phyloP scores from a whole-genome alignment of 2,329 filamentous ascomycete genomes.

The Tolypocladium tropicale region DNA sequence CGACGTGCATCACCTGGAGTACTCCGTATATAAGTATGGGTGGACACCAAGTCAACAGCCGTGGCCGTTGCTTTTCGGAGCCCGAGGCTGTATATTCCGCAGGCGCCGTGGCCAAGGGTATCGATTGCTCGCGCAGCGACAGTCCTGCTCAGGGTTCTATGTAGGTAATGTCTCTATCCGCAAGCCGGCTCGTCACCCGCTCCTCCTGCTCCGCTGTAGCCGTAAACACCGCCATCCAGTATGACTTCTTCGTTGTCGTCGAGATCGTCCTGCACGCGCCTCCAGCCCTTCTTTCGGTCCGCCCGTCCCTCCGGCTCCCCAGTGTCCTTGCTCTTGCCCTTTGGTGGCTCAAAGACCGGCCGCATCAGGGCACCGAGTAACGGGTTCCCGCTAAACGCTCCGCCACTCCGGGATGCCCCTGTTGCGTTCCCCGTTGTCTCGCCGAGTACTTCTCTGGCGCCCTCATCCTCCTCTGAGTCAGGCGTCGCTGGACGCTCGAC shows the following conservation, averaged over 20 bases:
- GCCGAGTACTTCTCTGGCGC: slow-evolving; percentile 19
- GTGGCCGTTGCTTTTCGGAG: neutral
- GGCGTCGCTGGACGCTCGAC: slow-evolving; percentile 48
- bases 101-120: neutral
- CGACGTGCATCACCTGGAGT: neutral
- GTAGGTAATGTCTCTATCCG: slow-evolving; percentile 13
- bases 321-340: slow-evolving; percentile 34
- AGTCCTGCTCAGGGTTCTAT: neutral
- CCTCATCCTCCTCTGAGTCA: slow-evolving; percentile 27
- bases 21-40: no score
- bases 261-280: slow-evolving; percentile 50
- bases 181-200: slow-evolving; percentile 27
- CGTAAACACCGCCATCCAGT: slow-evolving; percentile 44
- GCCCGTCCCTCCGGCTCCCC: slow-evolving; percentile 28
- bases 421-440: slow-evolving; percentile 25
- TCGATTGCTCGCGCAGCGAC: no score
- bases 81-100: no score
- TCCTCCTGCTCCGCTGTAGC: slow-evolving; percentile 15
- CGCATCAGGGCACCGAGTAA: slow-evolving; percentile 54
- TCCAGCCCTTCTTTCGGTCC: slow-evolving; percentile 38
- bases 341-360: slow-evolving; percentile 44
- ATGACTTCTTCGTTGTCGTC: slow-evolving; percentile 50
- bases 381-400: slow-evolving; percentile 60
- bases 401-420: slow-evolving; percentile 21
- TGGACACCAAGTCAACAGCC: no score